Evolutionary conservation across 768 basidiomycete species (phyloP), one percentile per base, ranked within the genome.

Genomic region (Lactifluus subvellereus): DNA sequence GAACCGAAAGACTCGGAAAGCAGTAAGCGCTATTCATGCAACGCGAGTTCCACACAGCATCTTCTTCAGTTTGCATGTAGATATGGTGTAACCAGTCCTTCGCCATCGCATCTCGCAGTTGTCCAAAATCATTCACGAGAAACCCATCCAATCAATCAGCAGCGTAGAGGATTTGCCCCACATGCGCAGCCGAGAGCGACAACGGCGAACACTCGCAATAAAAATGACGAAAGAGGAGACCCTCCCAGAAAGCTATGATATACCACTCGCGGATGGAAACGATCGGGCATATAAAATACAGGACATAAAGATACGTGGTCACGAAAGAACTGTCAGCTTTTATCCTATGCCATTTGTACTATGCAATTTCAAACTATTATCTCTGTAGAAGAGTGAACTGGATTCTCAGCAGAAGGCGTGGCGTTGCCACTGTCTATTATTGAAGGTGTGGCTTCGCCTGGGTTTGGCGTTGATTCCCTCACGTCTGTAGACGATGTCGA

Each of bases 291-390:
- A 64, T 54, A 54, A 60, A 60, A 59, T 64, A 64, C 62, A 64
- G 14, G 47, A 42, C 58, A 64, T 64, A 64, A 64, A 49, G 47
- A 64, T 64, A 64, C 48, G 58, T 60, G 47, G n/a, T 48, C n/a
- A 40, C 49, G 20, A 33, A 54, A 45, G 11, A 43, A 33, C 10
- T 20, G 49, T 32, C 50, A 45, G 32, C 20, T 37, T 38, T 27
- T 22, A 22, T 47, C 52, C 30, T 49, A 52, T 59, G 35, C 45
- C 30, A 30, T 42, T 51, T 45, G 37, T 58, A 22, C 6, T n/a
- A 54, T 52, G 49, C 33, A 52, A 45, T 33, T 30, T 62, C 43
- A 58, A 47, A 27, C 27, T 9, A n/a, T 52, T 47, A 30, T 13
- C 13, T n/a, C 14, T 8, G 6, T 22, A 22, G 45, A 42, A 48